Percentiles rank a stretch among this genome's conserved stretches.
Conservation (phyloP, 176 grass and related monocot species). For the Oropetium thomaeum region DNA sequence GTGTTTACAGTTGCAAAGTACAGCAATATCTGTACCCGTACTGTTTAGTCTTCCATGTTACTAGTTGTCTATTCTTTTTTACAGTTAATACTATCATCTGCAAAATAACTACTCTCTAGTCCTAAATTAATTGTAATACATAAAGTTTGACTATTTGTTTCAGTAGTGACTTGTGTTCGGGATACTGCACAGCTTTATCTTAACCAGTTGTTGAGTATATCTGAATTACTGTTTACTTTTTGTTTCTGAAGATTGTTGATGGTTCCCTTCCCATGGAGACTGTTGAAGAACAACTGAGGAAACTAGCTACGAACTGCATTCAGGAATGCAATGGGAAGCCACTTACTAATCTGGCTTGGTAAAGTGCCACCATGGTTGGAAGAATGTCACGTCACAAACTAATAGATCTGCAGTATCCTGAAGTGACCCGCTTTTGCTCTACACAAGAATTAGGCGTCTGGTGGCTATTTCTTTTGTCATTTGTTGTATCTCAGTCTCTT, state of each 20-base stretch:
- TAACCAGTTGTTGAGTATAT: not conserved
- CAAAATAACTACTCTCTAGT: not conserved
- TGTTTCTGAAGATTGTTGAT: constrained; percentile 57
- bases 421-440: not conserved
- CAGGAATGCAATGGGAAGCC: constrained; percentile 56
- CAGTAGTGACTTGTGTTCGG: not conserved
- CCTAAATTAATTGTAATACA: not conserved
- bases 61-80: not conserved
- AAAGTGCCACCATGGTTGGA: not conserved
- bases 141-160: constrained; percentile 3
- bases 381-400: constrained; percentile 2
- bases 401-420: not conserved
- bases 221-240: not conserved
- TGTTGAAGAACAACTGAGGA: constrained; percentile 63
- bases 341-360: constrained; percentile 49
- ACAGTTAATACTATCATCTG: not conserved
- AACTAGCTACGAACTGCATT: constrained; percentile 53
- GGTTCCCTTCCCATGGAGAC: constrained; percentile 68
- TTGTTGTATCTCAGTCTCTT: not conserved
- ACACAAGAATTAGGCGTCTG: not conserved
- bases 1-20: not conserved
- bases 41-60: not conserved
- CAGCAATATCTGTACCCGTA: not conserved
- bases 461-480: not conserved
- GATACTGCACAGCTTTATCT: not conserved